Conservation (phyloP, 1,284 basidiomycete species). For the Papiliotrema terrestris region DNA sequence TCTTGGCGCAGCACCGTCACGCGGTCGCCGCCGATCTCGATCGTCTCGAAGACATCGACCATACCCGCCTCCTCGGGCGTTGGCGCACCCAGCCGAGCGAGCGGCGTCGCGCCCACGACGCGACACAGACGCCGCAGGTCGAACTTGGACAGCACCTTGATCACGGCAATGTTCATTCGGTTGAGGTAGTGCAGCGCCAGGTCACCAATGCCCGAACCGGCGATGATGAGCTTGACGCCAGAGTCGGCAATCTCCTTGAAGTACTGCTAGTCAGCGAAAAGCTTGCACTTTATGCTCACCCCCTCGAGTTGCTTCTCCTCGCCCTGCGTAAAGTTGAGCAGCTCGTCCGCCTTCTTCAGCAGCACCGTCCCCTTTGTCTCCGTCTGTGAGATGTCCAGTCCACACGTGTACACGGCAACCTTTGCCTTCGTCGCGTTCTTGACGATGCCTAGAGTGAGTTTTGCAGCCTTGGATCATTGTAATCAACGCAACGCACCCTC, state of each 20-base stretch:
- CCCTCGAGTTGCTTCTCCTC: conserved; percentile 96
- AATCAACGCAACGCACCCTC: conserved; percentile 61
- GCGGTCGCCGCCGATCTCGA: conserved; percentile 95
- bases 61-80: conserved; percentile 94
- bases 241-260: conserved; percentile 96
- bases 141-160: conserved; percentile 98
- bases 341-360: conserved; percentile 91
- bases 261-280: conserved; percentile 58
- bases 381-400: conserved; percentile 89
- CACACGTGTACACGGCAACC: conserved; percentile 90
- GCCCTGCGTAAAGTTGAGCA: conserved; percentile 91
- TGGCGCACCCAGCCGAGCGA: conserved; percentile 92
- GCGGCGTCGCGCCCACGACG: conserved; percentile 91
- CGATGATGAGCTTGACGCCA: conserved; percentile 90
- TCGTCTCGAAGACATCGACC: conserved; percentile 90
- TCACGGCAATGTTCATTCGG: conserved; percentile 85
- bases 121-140: conserved; percentile 91
- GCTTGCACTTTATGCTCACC: conserved; percentile 50
- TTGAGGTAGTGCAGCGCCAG: conserved; percentile 97
- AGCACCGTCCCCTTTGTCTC: conserved; percentile 99
- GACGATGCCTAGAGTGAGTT: conserved; percentile 58
- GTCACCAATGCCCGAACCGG: conserved; percentile 89
- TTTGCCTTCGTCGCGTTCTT: conserved; percentile 80
- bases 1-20: conserved; percentile 92
- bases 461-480: background rate